Percentiles rank a stretch among this genome's conserved stretches.
These are phyloP conservation scores for Lentinula guzmanii DNA, from an alignment of 768 basidiomycete species.

Conservation along the genomic window DNA sequence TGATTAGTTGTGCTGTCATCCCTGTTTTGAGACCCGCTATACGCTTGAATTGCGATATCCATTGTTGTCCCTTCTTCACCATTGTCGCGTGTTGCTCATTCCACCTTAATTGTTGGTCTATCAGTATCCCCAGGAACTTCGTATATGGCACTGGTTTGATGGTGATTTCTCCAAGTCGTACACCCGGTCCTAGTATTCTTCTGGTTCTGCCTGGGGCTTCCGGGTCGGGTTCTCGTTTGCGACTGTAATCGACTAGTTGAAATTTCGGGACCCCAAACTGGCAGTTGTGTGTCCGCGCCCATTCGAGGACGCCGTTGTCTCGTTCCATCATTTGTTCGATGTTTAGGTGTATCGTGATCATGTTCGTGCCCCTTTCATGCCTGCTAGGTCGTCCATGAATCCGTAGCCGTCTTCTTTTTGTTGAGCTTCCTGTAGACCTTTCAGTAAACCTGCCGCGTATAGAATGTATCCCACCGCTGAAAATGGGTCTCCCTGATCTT, in stretches of 20 bases:
- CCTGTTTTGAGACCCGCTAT: conserved; percentile 2
- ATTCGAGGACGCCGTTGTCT: not conserved
- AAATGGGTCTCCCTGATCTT: conserved; percentile 21
- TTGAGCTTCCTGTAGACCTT: conserved; percentile 12
- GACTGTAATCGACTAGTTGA: not conserved
- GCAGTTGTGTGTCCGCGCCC: not conserved
- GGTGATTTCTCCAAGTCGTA: not conserved
- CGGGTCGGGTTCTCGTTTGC: not conserved
- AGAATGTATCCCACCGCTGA: conserved; percentile 19
- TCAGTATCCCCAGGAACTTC: not conserved
- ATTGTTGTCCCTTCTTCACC: conserved; percentile 9
- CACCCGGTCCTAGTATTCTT: not conserved
- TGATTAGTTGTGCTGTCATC: not conserved
- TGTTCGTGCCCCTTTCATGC: conserved; percentile 5
- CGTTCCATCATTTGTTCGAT: conserved; percentile 12
- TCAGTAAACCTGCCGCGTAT: conserved; percentile 11
- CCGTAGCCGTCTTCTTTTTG: conserved; percentile 3
- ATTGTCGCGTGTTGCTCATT: conserved; percentile 7
- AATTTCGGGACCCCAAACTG: not conserved
- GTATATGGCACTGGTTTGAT: not conserved
- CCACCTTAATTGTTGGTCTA: conserved; percentile 4
- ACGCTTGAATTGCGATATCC: conserved; percentile 4
- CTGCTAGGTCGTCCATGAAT: conserved; percentile 15
- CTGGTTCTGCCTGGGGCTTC: not conserved
- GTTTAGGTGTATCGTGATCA: conserved; percentile 1